Percentiles rank a stretch among this genome's conserved stretches.
These are phyloP conservation scores for Neltuma alba DNA, from an alignment of 306 rosid genomes.

Conservation along the genomic window DNA sequence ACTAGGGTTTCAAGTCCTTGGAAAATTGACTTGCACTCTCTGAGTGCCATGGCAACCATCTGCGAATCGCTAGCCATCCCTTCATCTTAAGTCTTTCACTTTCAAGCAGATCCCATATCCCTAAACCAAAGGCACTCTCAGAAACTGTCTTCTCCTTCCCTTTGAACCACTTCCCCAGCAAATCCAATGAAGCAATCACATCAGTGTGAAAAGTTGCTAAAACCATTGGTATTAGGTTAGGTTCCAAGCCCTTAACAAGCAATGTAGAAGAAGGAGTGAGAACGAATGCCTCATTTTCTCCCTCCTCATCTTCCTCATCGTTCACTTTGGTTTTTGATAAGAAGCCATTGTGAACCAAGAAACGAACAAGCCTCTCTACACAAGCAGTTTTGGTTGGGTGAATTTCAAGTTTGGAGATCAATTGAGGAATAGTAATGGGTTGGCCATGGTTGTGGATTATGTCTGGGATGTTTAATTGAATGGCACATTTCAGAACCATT, in stretches of 20 bases:
- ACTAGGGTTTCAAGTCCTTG: slow-evolving; percentile 43
- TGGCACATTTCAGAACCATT: slow-evolving; percentile 29
- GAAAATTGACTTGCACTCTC: slow-evolving; percentile 39
- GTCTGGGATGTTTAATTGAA: slow-evolving; percentile 43
- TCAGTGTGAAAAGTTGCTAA: slow-evolving; percentile 19
- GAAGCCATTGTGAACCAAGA: slow-evolving; percentile 35
- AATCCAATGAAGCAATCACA: background rate
- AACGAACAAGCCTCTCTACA: slow-evolving; percentile 25
- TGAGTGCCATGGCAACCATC: slow-evolving; percentile 40
- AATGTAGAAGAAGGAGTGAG: slow-evolving; percentile 43
- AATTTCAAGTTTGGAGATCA: slow-evolving; percentile 36
- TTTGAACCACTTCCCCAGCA: slow-evolving; percentile 37
- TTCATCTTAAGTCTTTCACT: slow-evolving; percentile 16
- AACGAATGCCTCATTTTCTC: too few relatives aligned
- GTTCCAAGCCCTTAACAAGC: slow-evolving; percentile 36
- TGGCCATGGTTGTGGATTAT: slow-evolving; percentile 38
- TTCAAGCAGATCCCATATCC: slow-evolving; percentile 27
- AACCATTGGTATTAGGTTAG: slow-evolving; percentile 34
- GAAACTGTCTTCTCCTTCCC: slow-evolving; percentile 23
- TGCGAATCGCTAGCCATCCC: slow-evolving; percentile 53
- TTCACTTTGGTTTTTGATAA: slow-evolving; percentile 8
- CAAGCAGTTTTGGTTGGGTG: slow-evolving; percentile 5
- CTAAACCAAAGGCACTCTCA: slow-evolving; percentile 34
- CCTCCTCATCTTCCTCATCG: too few relatives aligned
- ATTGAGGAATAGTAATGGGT: slow-evolving; percentile 36